Evolutionary conservation across 495 filamentous ascomycete genomes (phyloP).

Genomic region (Sordaria brevicollis): DNA sequence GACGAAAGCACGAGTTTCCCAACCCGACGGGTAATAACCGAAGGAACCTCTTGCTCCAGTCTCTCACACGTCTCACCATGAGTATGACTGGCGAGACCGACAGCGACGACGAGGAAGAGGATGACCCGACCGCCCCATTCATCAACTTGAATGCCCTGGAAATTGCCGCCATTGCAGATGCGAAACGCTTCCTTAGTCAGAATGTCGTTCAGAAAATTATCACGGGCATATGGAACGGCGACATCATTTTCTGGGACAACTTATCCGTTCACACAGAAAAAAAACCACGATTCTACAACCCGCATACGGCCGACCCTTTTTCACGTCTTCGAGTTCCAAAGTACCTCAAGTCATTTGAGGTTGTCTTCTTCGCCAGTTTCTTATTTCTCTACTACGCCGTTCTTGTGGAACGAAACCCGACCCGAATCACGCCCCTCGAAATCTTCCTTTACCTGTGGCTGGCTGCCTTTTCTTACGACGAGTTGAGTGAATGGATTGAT

Average conservation of each 20-base stretch:
- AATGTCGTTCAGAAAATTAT: slow-evolving; percentile 77
- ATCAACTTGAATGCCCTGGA: slow-evolving; percentile 77
- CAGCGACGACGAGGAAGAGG: slow-evolving; percentile 30
- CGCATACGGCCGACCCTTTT: slow-evolving; percentile 65
- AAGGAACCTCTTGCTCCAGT: slow-evolving; percentile 30
- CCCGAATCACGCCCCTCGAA: slow-evolving; percentile 40
- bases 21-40: slow-evolving; percentile 10
- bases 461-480: slow-evolving; percentile 79
- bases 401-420: slow-evolving; percentile 48
- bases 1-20: not conserved
- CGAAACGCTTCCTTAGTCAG: slow-evolving; percentile 86
- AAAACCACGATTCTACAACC: slow-evolving; percentile 72
- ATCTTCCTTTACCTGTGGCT: slow-evolving; percentile 57
- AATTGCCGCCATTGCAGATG: slow-evolving; percentile 78
- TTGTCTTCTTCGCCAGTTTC: slow-evolving; percentile 75
- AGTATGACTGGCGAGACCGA: slow-evolving; percentile 28
- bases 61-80: slow-evolving; percentile 36
- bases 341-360: slow-evolving; percentile 85
- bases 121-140: slow-evolving; percentile 56
- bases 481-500: slow-evolving; percentile 71
- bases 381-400: slow-evolving; percentile 77
- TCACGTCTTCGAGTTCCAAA: slow-evolving; percentile 80
- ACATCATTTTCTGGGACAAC: slow-evolving; percentile 87
- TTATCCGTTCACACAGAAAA: slow-evolving; percentile 68
- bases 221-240: slow-evolving; percentile 81